Percentiles rank a stretch among this genome's conserved stretches.
phyloP scores from a whole-genome alignment of 495 filamentous ascomycete genomes.

The Lepraria neglecta region DNA sequence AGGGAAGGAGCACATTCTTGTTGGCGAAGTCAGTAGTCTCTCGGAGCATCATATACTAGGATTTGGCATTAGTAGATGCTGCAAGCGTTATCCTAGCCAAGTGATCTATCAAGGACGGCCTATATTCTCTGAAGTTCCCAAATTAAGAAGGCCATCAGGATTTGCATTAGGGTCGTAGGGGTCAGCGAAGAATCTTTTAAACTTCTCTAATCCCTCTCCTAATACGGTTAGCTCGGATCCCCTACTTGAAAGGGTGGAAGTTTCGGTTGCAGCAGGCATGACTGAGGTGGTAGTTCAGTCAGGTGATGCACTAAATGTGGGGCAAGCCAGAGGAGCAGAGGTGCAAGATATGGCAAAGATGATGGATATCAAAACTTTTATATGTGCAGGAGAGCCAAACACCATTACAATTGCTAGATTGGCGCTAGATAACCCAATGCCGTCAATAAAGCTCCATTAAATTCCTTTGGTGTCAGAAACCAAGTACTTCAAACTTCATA shows the following conservation, averaged over 20 bases:
- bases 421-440: too few relatives aligned
- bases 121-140: slow-evolving; percentile 25
- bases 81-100: background rate
- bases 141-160: slow-evolving; percentile 19
- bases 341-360: too few relatives aligned
- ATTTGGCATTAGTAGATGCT: background rate
- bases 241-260: background rate
- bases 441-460: too few relatives aligned
- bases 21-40: slow-evolving; percentile 21
- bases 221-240: background rate
- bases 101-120: background rate
- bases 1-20: background rate
- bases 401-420: too few relatives aligned
- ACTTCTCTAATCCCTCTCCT: background rate
- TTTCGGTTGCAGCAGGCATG: background rate
- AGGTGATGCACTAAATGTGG: too few relatives aligned
- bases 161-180: slow-evolving; percentile 19
- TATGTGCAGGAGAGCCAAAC: too few relatives aligned
- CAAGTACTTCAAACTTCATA: too few relatives aligned
- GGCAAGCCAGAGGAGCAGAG: too few relatives aligned
- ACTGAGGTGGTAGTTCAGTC: background rate
- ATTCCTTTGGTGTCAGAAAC: too few relatives aligned
- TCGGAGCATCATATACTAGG: slow-evolving; percentile 21
- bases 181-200: slow-evolving; percentile 11
- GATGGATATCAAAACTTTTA: too few relatives aligned